Conservation (phyloP, 768 basidiomycete genomes). For the Lentinula sp. region DNA sequence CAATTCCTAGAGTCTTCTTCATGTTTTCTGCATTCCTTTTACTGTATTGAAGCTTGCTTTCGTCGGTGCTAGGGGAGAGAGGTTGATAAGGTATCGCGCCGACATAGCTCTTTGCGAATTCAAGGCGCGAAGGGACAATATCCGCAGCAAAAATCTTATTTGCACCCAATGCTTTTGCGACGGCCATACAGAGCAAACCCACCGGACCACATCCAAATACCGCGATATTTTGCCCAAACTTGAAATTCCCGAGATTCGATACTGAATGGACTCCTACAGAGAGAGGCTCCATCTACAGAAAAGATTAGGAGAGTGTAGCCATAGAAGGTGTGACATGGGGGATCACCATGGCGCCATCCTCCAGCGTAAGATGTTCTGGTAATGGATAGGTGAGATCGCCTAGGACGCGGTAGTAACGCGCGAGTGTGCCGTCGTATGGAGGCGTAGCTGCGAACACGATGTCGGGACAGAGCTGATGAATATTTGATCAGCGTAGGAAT, state of each 20-base stretch:
- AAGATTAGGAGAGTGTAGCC: neutral
- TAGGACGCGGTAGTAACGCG: conserved; percentile 81
- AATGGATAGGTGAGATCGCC: conserved; percentile 80
- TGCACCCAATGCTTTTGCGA: conserved; percentile 92
- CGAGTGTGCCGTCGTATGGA: conserved; percentile 87
- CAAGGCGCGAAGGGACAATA: conserved; percentile 66
- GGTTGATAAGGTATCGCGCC: conserved; percentile 76
- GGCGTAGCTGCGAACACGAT: conserved; percentile 92
- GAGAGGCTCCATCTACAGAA: conserved; percentile 81
- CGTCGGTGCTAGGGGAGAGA: conserved; percentile 50
- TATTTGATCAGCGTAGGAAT: neutral
- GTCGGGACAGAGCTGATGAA: conserved; percentile 68
- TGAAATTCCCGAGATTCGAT: conserved; percentile 65
- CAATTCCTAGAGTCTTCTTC: conserved; percentile 57
- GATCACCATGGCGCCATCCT: conserved; percentile 90
- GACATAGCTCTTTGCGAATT: conserved; percentile 82
- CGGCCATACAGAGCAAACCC: conserved; percentile 88
- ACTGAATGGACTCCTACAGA: conserved; percentile 91
- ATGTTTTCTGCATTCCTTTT: conserved; percentile 63
- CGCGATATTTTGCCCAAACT: conserved; percentile 67
- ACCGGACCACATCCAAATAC: conserved; percentile 87
- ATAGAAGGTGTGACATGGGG: neutral
- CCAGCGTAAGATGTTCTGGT: conserved; percentile 78
- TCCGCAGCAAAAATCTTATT: conserved; percentile 81
- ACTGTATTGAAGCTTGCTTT: conserved; percentile 67